phyloP scores from a whole-genome alignment of 805 yeast genomes.

The Wickerhamiella allomyrinae region DNA sequence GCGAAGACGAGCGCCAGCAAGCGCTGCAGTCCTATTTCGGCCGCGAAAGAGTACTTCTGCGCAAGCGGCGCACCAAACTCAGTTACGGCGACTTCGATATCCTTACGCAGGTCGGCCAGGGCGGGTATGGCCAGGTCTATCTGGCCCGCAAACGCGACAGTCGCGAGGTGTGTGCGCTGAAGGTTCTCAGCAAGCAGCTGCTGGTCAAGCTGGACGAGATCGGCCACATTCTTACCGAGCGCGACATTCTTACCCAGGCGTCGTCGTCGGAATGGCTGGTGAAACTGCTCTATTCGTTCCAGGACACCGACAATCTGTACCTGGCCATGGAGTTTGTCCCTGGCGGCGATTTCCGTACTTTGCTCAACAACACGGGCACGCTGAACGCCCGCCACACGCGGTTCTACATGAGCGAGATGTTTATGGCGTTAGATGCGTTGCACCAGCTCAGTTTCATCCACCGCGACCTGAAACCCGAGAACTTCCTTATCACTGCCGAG shows the following conservation, averaged over 20 bases:
- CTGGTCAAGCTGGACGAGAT: slow-evolving; percentile 86
- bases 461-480: slow-evolving; percentile 92
- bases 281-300: slow-evolving; percentile 85
- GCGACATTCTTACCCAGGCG: slow-evolving; percentile 84
- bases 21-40: slow-evolving; percentile 72
- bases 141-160: slow-evolving; percentile 89
- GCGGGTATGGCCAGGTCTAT: slow-evolving; percentile 99
- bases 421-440: slow-evolving; percentile 80
- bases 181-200: slow-evolving; percentile 75
- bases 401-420: slow-evolving; percentile 92
- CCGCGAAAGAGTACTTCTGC: slow-evolving; percentile 66
- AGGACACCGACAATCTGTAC: slow-evolving; percentile 76
- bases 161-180: slow-evolving; percentile 86
- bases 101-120: slow-evolving; percentile 98
- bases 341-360: slow-evolving; percentile 95
- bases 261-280: slow-evolving; percentile 95
- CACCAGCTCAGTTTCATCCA: slow-evolving; percentile 95
- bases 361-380: slow-evolving; percentile 84
- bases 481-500: slow-evolving; percentile 72
- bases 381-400: slow-evolving; percentile 90
- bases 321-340: slow-evolving; percentile 99
- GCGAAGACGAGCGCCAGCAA: slow-evolving; percentile 31
- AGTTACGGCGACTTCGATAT: slow-evolving; percentile 91
- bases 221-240: slow-evolving; percentile 85
- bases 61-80: slow-evolving; percentile 84